Conservation (phyloP, 2,329 filamentous ascomycete species). For the Pseudomassariella vexata region DNA sequence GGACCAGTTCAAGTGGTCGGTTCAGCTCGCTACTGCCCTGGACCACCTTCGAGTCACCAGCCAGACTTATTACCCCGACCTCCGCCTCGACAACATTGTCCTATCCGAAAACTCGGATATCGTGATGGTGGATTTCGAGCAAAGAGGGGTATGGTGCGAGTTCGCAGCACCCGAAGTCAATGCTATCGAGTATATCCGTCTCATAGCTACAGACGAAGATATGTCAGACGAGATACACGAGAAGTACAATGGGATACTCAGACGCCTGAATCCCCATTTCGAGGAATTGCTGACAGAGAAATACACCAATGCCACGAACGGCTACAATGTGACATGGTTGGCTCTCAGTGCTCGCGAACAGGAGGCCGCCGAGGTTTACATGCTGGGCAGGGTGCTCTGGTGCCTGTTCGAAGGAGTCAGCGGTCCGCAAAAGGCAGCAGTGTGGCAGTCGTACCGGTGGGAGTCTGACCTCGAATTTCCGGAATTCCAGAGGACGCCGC, state of each 20-base stretch:
- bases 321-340: conserved; percentile 53
- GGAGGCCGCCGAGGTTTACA: conserved; percentile 55
- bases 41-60: conserved; percentile 41
- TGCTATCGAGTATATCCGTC: conserved; percentile 50
- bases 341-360: conserved; percentile 45
- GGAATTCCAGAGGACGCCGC: conserved; percentile 40
- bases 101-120: conserved; percentile 39
- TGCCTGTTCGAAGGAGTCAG: conserved; percentile 57
- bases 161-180: conserved; percentile 57
- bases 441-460: conserved; percentile 54
- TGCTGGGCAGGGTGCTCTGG: conserved; percentile 57
- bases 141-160: conserved; percentile 57
- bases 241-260: conserved; percentile 36
- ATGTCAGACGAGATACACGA: conserved; percentile 32
- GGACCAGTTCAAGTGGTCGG: conserved; percentile 47
- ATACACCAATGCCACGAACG: conserved; percentile 40
- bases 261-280: conserved; percentile 40
- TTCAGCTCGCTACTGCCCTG: conserved; percentile 46
- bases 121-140: conserved; percentile 57
- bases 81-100: conserved; percentile 55
- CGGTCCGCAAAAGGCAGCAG: conserved; percentile 48
- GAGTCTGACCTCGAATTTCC: conserved; percentile 54
- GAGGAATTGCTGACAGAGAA: conserved; percentile 33
- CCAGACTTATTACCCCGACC: conserved; percentile 49
- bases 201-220: conserved; percentile 44